Percentiles rank a stretch among this genome's conserved stretches.
Conservation (phyloP, 306 rosid genomes). For the Coriaria nepalensis region DNA sequence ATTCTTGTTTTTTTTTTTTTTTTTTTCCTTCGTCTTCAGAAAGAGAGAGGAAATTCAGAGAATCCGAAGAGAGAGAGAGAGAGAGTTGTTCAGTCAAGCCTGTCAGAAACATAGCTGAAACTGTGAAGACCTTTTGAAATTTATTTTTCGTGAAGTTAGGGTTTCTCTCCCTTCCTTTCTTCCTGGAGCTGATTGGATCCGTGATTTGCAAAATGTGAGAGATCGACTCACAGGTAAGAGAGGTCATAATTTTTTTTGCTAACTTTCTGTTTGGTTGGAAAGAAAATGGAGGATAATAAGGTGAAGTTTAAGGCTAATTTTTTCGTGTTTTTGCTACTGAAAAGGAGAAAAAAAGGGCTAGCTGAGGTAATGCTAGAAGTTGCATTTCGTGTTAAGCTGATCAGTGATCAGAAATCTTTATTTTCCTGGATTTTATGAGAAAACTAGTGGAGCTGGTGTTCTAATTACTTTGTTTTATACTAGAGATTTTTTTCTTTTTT, state of each 20-base stretch:
- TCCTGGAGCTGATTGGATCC: constrained; percentile 11
- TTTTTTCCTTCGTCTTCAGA: constrained; percentile 4
- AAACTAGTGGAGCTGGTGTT: too few relatives aligned
- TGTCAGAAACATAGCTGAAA: constrained; percentile 18
- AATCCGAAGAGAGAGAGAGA: neutral
- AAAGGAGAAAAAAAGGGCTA: too few relatives aligned
- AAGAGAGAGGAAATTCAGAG: constrained; percentile 6
- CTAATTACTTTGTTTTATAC: too few relatives aligned
- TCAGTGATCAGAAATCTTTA: too few relatives aligned
- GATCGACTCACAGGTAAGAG: too few relatives aligned
- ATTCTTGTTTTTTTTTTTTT: constrained; percentile 6
- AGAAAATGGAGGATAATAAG: neutral
- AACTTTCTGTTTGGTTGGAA: neutral
- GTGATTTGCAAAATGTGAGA: constrained; percentile 16
- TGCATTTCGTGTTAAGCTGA: too few relatives aligned
- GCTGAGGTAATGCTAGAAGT: too few relatives aligned
- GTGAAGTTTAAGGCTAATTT: neutral
- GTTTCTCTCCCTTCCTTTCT: neutral
- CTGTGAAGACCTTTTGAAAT: neutral
- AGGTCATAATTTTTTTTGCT: too few relatives aligned
- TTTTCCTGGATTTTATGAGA: too few relatives aligned
- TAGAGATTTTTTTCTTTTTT: neutral
- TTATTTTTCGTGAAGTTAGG: neutral
- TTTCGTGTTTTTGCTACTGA: neutral
- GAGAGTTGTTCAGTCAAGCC: constrained; percentile 18